Conservation (phyloP, 768 basidiomycete genomes). For the Brasilioporus rufonigricans region DNA sequence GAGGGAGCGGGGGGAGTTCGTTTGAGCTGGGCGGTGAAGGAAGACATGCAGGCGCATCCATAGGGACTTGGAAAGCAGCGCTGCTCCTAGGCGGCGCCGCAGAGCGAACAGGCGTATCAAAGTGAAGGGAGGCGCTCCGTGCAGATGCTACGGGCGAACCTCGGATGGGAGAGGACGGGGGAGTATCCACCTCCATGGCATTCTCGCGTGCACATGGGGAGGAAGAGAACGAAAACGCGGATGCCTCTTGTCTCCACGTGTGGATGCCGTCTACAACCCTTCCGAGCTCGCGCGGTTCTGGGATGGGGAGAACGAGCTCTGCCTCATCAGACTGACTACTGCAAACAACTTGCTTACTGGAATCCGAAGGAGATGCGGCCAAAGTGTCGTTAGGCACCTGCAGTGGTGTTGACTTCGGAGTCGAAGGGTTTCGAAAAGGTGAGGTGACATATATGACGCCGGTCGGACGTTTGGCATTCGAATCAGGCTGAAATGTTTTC, state of each 20-base stretch:
- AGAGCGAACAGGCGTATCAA: slow-evolving; percentile 8
- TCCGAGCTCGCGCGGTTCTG: slow-evolving; percentile 25
- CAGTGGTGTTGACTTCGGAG: slow-evolving; percentile 1
- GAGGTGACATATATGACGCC: slow-evolving; percentile 10
- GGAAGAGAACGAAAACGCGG: slow-evolving; percentile 15
- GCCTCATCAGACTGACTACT: slow-evolving; percentile 70
- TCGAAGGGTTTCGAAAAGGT: slow-evolving; percentile 37
- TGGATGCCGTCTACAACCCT: slow-evolving; percentile 39
- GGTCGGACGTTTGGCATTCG: slow-evolving; percentile 2
- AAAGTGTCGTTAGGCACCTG: slow-evolving; percentile 1
- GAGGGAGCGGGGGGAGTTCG: slow-evolving; percentile 22
- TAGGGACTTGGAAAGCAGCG: slow-evolving; percentile 12
- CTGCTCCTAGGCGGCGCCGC: slow-evolving; percentile 1
- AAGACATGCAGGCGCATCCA: slow-evolving; percentile 9
- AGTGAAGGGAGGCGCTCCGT: not conserved
- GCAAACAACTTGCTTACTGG: slow-evolving; percentile 42
- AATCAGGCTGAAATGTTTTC: slow-evolving; percentile 16
- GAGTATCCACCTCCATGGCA: slow-evolving; percentile 18
- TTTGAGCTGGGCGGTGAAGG: slow-evolving; percentile 26
- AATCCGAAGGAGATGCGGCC: slow-evolving; percentile 17
- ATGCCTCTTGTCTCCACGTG: slow-evolving; percentile 40
- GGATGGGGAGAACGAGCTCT: slow-evolving; percentile 43
- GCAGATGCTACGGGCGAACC: slow-evolving; percentile 7
- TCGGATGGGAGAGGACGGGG: slow-evolving; percentile 10
- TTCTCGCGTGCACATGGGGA: not conserved